phyloP scores from a whole-genome alignment of 1,139 yeast species.

The Debaryomyces sp. region DNA sequence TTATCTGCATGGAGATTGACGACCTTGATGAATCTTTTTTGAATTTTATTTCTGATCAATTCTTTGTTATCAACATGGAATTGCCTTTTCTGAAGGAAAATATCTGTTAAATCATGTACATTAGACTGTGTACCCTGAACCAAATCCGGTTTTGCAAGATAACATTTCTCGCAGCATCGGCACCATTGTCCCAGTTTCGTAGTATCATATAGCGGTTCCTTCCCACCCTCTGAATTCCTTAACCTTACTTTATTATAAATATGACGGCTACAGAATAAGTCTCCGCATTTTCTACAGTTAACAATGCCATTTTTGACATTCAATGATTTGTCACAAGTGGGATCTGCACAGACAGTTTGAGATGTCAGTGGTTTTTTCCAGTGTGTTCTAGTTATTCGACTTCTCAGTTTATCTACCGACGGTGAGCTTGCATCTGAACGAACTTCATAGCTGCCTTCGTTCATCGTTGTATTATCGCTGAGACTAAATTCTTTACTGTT shows the following conservation, averaged over 20 bases:
- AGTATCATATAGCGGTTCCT: constrained; percentile 39
- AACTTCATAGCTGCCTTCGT: background rate
- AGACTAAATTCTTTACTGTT: constrained; percentile 36
- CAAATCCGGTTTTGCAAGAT: constrained; percentile 56
- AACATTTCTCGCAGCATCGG: constrained; percentile 70
- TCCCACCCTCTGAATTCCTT: constrained; percentile 34
- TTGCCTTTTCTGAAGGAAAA: constrained; percentile 47
- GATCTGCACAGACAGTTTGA: constrained; percentile 34
- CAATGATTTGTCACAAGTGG: constrained; percentile 41
- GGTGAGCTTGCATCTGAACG: background rate
- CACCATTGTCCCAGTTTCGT: constrained; percentile 60
- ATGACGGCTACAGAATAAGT: constrained; percentile 68
- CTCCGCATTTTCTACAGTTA: constrained; percentile 75
- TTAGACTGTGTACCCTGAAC: constrained; percentile 34
- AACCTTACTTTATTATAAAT: constrained; percentile 53
- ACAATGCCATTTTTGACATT: constrained; percentile 54
- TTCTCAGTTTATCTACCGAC: constrained; percentile 11
- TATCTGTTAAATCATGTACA: constrained; percentile 50
- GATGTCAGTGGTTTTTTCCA: constrained; percentile 56
- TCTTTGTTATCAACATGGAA: constrained; percentile 42
- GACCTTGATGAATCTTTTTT: constrained; percentile 59
- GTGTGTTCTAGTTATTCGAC: constrained; percentile 52
- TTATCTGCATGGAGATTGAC: constrained; percentile 27
- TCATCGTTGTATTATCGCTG: constrained; percentile 18
- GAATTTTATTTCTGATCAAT: constrained; percentile 59